A percentile compares a stretch with the other conserved stretches of the same genome.
These are phyloP conservation scores for Gossypium schwendimanii DNA, from an alignment of 441 rosid species.

Conservation along the genomic window DNA sequence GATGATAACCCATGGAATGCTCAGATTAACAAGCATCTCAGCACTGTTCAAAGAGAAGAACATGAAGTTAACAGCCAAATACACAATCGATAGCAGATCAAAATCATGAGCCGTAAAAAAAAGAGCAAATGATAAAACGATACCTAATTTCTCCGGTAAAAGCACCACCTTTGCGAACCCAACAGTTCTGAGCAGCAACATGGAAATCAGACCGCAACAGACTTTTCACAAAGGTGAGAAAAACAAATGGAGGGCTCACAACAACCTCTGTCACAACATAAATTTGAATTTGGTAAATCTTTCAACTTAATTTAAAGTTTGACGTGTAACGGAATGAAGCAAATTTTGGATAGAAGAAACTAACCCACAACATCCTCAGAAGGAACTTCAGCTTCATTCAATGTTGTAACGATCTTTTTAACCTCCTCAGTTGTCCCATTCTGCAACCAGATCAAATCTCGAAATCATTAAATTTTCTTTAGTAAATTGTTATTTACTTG, in stretches of 20 bases:
- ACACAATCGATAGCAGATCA: not conserved
- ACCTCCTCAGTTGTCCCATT: constrained; percentile 66
- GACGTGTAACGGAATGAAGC: not conserved
- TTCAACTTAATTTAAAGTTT: not conserved
- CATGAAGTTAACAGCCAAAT: not conserved
- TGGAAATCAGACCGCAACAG: constrained; percentile 46
- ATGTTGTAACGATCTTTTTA: constrained; percentile 47
- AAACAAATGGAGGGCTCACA: constrained; percentile 68
- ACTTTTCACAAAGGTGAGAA: constrained; percentile 43
- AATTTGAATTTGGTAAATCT: not conserved
- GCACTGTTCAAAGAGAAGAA: constrained; percentile 31
- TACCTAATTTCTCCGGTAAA: constrained; percentile 68
- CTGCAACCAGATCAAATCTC: constrained; percentile 22
- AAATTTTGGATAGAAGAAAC: not conserved
- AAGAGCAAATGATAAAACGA: not conserved
- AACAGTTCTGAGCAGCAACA: constrained; percentile 66
- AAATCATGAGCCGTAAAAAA: not conserved
- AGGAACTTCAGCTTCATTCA: constrained; percentile 67
- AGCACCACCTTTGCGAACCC: constrained; percentile 75
- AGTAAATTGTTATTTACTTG: not conserved
- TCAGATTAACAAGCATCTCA: constrained; percentile 61
- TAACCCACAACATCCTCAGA: constrained; percentile 54
- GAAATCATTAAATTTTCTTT: not conserved
- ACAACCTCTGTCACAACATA: constrained; percentile 47
- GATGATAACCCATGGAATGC: constrained; percentile 58